Base-by-base conservation (phyloP, 805 yeast species). In the Candida succiphila region DNA sequence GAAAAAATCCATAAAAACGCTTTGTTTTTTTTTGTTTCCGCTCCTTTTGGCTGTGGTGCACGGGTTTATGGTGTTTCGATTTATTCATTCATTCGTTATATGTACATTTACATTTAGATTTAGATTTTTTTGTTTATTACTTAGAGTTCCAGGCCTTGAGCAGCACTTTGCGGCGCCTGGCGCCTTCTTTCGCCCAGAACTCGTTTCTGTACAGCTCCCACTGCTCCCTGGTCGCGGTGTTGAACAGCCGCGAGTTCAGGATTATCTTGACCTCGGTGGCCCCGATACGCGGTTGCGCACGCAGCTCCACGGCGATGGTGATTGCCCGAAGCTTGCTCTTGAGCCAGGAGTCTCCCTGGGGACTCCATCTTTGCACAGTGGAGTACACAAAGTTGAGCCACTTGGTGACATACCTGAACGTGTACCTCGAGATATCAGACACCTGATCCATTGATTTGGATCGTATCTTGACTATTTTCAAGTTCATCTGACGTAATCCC, bases 161-260 rank as follows among this genome's bases (percentile, higher is more conserved):
- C 32, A 46, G 30, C 26, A 41, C 32, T 20, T 55, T 60, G 28
- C 72, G 57, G 41, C 87, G 61, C 43, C 86, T 67, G 2, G 75
- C 72, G 1, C 85, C 83, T 52, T 87, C 95, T 44, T 80, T 69
- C 17, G 77, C 74, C 96, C 97, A 92, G 51, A 87, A 92, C 52
- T 88, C 96, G 44, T 83, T 84, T 38, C 98, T 60, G 48, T 88
- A 89, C 27, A 86, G 56, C 49, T 89, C 98, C 97, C 98, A 89
- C 8, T 86, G 88, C 53, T 88, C 96, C 41, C 96, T 69, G 6
- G 82, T 73, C 31, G 82, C 88, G 0, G 92, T 76, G 38, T 75
- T 74, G 56, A 89, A 92, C 1, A 78, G 78, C 32, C 95, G 63
- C 3, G 96, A 82, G 37, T 80, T 79, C 35, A 92, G 62, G 8